Percentiles rank a stretch among this genome's conserved stretches.
Evolutionary conservation across 2,329 filamentous ascomycete genomes (phyloP).

Genomic region (Xylaria sp.): DNA sequence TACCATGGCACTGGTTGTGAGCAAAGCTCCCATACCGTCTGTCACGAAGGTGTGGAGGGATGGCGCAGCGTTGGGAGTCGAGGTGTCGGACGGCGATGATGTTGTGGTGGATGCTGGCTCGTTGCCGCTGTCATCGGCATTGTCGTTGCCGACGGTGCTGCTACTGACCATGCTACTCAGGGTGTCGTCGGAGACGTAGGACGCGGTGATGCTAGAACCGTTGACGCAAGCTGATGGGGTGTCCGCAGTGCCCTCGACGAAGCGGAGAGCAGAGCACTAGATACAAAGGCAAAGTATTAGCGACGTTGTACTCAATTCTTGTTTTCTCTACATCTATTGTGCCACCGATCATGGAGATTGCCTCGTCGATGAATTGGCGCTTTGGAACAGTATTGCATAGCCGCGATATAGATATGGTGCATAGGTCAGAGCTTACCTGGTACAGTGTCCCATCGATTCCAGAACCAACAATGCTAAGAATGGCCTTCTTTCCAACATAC

Average conservation of each 20-base stretch:
- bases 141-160: slow-evolving; percentile 21
- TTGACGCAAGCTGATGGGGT: slow-evolving; percentile 47
- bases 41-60: slow-evolving; percentile 26
- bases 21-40: slow-evolving; percentile 25
- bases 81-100: not conserved
- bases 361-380: no score
- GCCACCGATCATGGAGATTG: no score
- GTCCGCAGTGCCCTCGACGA: slow-evolving; percentile 51
- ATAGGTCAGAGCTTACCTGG: slow-evolving; percentile 50
- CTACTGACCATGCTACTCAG: slow-evolving; percentile 42
- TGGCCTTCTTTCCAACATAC: slow-evolving; percentile 61
- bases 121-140: not conserved
- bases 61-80: slow-evolving; percentile 28
- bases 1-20: slow-evolving; percentile 29
- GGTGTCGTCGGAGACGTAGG: slow-evolving; percentile 39
- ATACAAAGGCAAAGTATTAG: not conserved
- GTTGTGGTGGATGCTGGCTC: slow-evolving; percentile 21
- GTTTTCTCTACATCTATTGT: no score
- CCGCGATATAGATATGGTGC: not conserved
- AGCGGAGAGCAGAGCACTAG: slow-evolving; percentile 62
- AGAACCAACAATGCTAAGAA: slow-evolving; percentile 58
- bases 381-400: not conserved
- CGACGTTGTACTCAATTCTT: not conserved
- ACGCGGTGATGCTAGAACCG: slow-evolving; percentile 41
- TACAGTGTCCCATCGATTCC: slow-evolving; percentile 63